Evolutionary conservation across 805 yeast genomes (phyloP).

Genomic region (Spathaspora passalidarum): DNA sequence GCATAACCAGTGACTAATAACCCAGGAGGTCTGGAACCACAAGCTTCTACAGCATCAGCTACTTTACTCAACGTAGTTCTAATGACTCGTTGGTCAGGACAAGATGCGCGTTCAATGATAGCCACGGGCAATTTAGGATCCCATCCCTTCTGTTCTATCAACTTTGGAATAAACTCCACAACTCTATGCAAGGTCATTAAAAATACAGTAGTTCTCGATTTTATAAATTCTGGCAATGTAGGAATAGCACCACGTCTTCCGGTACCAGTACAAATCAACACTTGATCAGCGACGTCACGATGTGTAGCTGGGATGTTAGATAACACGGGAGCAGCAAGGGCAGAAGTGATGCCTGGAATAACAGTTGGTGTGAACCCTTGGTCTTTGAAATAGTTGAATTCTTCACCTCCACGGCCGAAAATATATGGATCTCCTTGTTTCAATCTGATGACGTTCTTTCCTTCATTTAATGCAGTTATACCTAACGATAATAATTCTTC

Average conservation of each 20-base stretch:
- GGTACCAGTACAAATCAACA: constrained; percentile 90
- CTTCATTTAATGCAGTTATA: constrained; percentile 56
- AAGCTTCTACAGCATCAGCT: constrained; percentile 67
- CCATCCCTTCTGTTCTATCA: constrained; percentile 55
- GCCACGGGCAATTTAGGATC: constrained; percentile 71
- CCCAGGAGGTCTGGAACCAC: constrained; percentile 93
- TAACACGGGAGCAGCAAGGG: constrained; percentile 80
- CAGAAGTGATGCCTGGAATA: constrained; percentile 86
- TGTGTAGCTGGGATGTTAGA: constrained; percentile 90
- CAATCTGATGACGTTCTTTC: constrained; percentile 78
- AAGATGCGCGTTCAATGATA: constrained; percentile 85
- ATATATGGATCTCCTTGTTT: constrained; percentile 98
- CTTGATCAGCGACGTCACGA: constrained; percentile 88
- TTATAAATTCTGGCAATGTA: constrained; percentile 67
- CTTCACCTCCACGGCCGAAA: constrained; percentile 97
- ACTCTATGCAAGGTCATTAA: constrained; percentile 87
- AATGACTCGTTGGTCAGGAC: constrained; percentile 86
- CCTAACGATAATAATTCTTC: constrained; percentile 77
- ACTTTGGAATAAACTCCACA: constrained; percentile 48
- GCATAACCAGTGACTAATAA: constrained; percentile 77
- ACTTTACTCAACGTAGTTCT: constrained; percentile 67
- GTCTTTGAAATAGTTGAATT: constrained; percentile 60
- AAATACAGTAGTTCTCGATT: constrained; percentile 77
- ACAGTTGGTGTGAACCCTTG: constrained; percentile 74
- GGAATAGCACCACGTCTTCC: constrained; percentile 87